phyloP scores from a whole-genome alignment of 202 grass and related monocot genomes.

The Dendrocalamus latiflorus region DNA sequence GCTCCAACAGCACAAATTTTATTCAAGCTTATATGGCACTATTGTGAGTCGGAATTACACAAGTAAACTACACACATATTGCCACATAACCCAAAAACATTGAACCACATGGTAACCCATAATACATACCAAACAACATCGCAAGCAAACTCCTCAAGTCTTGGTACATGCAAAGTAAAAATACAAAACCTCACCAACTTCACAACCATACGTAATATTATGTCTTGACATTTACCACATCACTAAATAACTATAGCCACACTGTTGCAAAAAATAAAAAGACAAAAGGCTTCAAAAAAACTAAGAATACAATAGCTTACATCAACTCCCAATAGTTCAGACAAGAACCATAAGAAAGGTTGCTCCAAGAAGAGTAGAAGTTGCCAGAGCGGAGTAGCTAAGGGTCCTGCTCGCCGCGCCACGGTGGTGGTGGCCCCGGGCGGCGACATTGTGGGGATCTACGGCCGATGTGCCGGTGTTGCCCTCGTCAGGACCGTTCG shows the following conservation, averaged over 20 bases:
- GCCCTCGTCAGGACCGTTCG: background rate
- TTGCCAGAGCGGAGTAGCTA: background rate
- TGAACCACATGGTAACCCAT: too few species aligned
- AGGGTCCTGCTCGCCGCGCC: background rate
- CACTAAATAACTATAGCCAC: background rate
- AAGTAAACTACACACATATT: too few species aligned
- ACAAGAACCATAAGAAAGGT: background rate
- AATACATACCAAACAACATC: background rate
- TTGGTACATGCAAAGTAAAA: background rate
- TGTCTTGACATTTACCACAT: background rate
- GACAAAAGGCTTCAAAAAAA: too few species aligned
- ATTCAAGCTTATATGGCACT: too few species aligned
- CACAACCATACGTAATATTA: background rate
- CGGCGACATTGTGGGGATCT: background rate
- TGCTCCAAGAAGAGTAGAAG: background rate
- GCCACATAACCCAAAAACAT: too few species aligned
- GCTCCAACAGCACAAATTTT: too few species aligned
- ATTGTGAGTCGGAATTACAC: too few species aligned
- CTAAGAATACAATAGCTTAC: background rate
- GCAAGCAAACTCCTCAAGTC: background rate
- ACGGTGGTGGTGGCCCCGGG: background rate
- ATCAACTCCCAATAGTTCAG: background rate
- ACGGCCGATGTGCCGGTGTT: background rate
- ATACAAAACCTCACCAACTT: background rate
- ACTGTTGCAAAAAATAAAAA: background rate